Evolutionary conservation across 2,329 filamentous ascomycete genomes (phyloP), one percentile per base, ranked within the genome.

Genomic region (Penicillium sp.): DNA sequence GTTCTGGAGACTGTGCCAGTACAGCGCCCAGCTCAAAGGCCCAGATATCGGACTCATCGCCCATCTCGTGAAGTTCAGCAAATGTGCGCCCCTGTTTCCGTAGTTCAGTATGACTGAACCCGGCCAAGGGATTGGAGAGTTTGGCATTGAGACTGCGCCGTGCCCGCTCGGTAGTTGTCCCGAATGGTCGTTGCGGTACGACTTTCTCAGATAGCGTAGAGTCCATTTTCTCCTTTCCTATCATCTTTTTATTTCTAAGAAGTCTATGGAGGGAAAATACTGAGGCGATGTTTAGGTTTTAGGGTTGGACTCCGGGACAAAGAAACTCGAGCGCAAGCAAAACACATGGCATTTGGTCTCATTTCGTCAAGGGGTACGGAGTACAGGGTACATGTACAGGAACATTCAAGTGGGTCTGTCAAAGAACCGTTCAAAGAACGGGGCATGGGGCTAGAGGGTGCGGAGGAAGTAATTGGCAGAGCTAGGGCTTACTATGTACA

Each of bases 11-110:
- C 56, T 80, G 83, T 0, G 84, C 82, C 54, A 86, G 77, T 53
- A 84, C 77, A 43, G 84, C 84, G 6, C 84, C 84, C 22, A 85
- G 74, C 17, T 79, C 78, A 64, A 87, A 87, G 5, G 81, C 82
- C 11, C 82, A 77, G 31, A 85, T 71, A 62, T 86, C 83, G 14
- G 82, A 79, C 19, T 82, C 78, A 17, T 78, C 78, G 5, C 78
- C 80, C 51, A 86, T 74, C 26, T 80, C 79, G 62, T 87, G 77
- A 47, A 79, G 72, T 26, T 77, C 70, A 25, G 83, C 85, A 67
- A 87, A 88, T 5, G 78, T 76, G 50, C 82, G 81, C 14, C 84
- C 86, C 71, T 82, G 81, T 33, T 73, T 75, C 44, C 75, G 77
- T 14, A 89, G 75, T 58, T 85, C 77, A 5, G 78, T 73, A 38